Evolutionary conservation across 176 grass and related monocot species (phyloP), one percentile per base, ranked within the genome.

Genomic region (Ensete ventricosum): DNA sequence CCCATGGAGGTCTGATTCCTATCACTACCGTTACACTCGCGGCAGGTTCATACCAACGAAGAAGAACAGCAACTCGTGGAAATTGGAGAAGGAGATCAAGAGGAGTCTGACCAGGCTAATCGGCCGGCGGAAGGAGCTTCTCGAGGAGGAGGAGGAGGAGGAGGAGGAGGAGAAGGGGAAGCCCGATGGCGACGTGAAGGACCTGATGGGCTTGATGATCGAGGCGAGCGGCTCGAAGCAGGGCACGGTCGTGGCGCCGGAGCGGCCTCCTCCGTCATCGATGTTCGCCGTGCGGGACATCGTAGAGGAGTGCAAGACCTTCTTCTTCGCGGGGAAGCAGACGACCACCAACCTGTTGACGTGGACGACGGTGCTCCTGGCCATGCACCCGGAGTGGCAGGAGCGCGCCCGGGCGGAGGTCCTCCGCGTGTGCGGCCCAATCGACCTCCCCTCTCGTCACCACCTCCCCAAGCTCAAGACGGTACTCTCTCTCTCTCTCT

Each of bases 381-480:
- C 90, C 73, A 91, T 99, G 95, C 90, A 99, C 71, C 95, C 95
- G 3, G 91, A 91, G 68, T 99, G 95, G 95, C 95, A 99, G 76
- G 88, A 99, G 53, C 88, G 83, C 69, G 54, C 11, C 0, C 54
- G 54, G 16, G 54, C 54, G 10, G 54, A 57, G 54, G 54, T 57
- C 54, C 54, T 57, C 54, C 16, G 54, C 54, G 54, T 57, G 54
- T 57, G 54, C 54, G 54, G 54, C 1, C 54, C 54, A 16, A 11
- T 57, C 54, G 54, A 57, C 54, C 11, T 57, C 54, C 54, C 54
- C 54, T 57, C 54, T 16, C 9, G 11, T 16, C 14, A 57, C 16
- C 54, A 57, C 54, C 54, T 57, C 54, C 2, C 54, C 54, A 57
- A 57, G 54, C 54, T 57, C 54, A 57, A 57, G 54, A 57, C 54